Base-by-base conservation (phyloP, 2,329 filamentous ascomycete genomes). In the Salinomyces thailandicus region DNA sequence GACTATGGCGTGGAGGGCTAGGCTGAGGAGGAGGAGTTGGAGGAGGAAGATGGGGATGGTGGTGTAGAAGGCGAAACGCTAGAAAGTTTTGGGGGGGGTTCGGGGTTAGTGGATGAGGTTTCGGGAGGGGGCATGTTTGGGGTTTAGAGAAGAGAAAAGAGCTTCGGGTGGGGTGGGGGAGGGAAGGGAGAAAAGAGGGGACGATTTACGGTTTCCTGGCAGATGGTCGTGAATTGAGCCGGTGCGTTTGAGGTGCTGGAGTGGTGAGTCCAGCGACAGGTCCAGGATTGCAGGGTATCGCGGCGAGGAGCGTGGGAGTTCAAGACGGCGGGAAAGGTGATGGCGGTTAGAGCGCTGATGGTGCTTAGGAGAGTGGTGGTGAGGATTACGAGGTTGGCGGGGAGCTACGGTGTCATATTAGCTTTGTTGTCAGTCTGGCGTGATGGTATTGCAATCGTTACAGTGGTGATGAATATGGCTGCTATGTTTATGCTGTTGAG, bases 11-110 rank as follows among this genome's bases (percentile, higher is more conserved):
- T 46, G 46, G 17, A 44, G 15, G 1, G 45, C 49, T 8, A 48
- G 31, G 9, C 34, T 31, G 22, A 56, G 42, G 5, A 57, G 42
- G 2, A 48, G 26, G 33, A 57, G 41, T 28, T 67, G 55, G 30
- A 67, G 31, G 29, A 67, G 33, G 41, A 67, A 62, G 13, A 62
- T 49, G 0, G 59, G 53, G 15, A 67, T 56, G 1, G 61, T 62
- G 15, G 61, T 60, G 44, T 62, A 66, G 29, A 63, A 58, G 11
- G 64, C 61, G 50, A 68, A 67, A 44, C 57, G 58, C 59, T 62
- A 39, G n/a, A n/a, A n/a, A n/a, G n/a, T n/a, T n/a, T n/a, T n/a
- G n/a, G n/a, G n/a, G n/a, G n/a, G n/a, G n/a, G n/a, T n/a, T n/a
- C n/a, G n/a, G n/a, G n/a, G n/a, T n/a, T n/a, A n/a, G n/a, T n/a